Evolutionary conservation across 805 yeast species (phyloP), one percentile per base, ranked within the genome.

Genomic region (Candida gorgasii): DNA sequence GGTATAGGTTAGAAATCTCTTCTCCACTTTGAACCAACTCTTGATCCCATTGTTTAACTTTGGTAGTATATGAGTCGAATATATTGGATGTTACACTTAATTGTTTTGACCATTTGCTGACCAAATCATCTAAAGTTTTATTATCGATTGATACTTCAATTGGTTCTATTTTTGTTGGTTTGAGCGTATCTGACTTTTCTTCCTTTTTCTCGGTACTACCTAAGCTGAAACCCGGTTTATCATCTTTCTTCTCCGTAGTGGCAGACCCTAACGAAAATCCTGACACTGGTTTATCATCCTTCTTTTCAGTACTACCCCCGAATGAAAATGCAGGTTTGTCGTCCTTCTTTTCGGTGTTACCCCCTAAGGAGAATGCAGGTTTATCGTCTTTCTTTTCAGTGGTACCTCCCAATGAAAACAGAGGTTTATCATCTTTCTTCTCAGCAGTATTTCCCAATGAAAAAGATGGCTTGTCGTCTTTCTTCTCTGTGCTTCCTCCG

Each of bases 61-160:
- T 84, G 17, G 73, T 69, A 7, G 96, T 82, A 59, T 88, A 92
- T 9, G 73, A 64, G 45, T 83, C 84, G 65, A 90, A 93, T 27
- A 86, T 82, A 18, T 76, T 73, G 2, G 92, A 78, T 0, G 93
- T 80, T 11, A 78, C 74, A 1, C 92, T 73, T 45, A 93, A 65
- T 51, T 93, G 95, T 43, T 81, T 80, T 0, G 97, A 86, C 99
- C 99, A 93, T 63, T 86, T 89, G 11, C 89, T 79, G 32, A 93
- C 86, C 51, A 93, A 75, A 59, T 93, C 98, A 56, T 93, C 98
- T 57, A 93, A 70, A 1, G 97, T 89, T 61, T 89, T 89, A 65
- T 93, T 93, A 54, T 87, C 89, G 27, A 93, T 75, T 4, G 95
- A 80, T 3, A 89, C 76, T 23, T 86, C 85, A 44, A 81, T 75